Conservation (phyloP, 495 filamentous ascomycete species). For the Bathelium albidoporum region DNA sequence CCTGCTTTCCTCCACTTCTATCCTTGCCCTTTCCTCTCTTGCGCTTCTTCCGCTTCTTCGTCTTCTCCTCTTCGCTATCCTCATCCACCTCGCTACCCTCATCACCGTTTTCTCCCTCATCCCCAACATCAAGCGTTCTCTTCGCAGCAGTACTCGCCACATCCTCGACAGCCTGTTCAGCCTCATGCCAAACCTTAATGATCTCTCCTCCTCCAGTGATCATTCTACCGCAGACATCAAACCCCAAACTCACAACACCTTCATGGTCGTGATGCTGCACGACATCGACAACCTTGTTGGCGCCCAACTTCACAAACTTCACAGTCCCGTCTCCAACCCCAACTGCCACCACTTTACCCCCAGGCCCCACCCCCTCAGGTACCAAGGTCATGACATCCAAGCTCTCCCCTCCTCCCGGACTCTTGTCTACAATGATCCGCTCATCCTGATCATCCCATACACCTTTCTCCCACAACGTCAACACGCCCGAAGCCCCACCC, state of each 20-base stretch:
- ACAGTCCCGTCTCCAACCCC: constrained; percentile 64
- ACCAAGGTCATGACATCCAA: constrained; percentile 59
- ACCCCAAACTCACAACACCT: constrained; percentile 64
- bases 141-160: background rate
- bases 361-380: constrained; percentile 49
- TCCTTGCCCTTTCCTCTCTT: constrained; percentile 49
- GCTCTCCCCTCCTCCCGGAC: constrained; percentile 50
- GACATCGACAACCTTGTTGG: constrained; percentile 48
- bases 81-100: constrained; percentile 36
- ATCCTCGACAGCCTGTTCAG: constrained; percentile 32
- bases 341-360: constrained; percentile 59
- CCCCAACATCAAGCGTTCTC: constrained; percentile 23
- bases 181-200: constrained; percentile 77
- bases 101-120: constrained; percentile 31
- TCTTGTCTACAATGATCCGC: constrained; percentile 58
- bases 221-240: constrained; percentile 74
- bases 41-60: constrained; percentile 38
- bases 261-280: constrained; percentile 76
- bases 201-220: constrained; percentile 73
- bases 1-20: constrained; percentile 42
- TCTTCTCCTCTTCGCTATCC: constrained; percentile 31
- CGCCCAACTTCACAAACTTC: constrained; percentile 45
- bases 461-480: constrained; percentile 89
- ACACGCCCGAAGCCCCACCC: constrained; percentile 65
- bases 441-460: constrained; percentile 93